phyloP scores from a whole-genome alignment of 805 yeast species.

The Tetrapisispora namnaoensis region DNA sequence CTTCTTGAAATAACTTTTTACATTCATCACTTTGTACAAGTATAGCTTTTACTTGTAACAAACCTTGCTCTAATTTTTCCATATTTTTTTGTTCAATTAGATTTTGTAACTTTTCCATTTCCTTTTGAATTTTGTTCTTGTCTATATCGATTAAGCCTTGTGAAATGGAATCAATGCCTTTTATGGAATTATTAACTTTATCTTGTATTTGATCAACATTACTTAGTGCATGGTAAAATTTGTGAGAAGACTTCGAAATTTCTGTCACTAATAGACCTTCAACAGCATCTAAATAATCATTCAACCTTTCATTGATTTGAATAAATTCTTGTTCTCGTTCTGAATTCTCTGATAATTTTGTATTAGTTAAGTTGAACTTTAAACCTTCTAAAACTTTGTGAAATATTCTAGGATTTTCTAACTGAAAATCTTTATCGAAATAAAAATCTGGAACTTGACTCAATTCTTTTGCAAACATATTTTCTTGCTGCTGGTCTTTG shows the following conservation, averaged over 20 bases:
- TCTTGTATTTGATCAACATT: constrained; percentile 58
- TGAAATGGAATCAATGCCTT: constrained; percentile 38
- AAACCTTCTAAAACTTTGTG: constrained; percentile 59
- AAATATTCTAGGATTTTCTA: constrained; percentile 84
- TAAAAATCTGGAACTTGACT: constrained; percentile 55
- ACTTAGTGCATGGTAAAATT: constrained; percentile 76
- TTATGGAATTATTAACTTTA: constrained; percentile 44
- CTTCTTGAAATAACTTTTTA: constrained; percentile 20
- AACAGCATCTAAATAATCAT: constrained; percentile 74
- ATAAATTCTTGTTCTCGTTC: constrained; percentile 39
- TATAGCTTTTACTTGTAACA: constrained; percentile 40
- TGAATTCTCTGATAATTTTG: constrained; percentile 24
- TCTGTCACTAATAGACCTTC: constrained; percentile 74
- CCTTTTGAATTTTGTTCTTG: constrained; percentile 39
- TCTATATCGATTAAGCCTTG: constrained; percentile 39
- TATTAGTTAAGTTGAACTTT: constrained; percentile 31
- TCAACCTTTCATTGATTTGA: constrained; percentile 65
- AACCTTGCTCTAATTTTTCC: constrained; percentile 50
- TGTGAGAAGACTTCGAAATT: constrained; percentile 73
- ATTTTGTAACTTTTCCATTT: constrained; percentile 40
- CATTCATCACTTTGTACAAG: constrained; percentile 37
- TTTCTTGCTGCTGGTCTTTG: constrained; percentile 12
- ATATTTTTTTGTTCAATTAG: constrained; percentile 49
- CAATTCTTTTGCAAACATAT: constrained; percentile 7
- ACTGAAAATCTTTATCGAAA: constrained; percentile 55